A percentile compares a stretch with the other conserved stretches of the same genome.
Conservation (phyloP, 192 early-diverging fungal genomes). For the Podila minutissima region DNA sequence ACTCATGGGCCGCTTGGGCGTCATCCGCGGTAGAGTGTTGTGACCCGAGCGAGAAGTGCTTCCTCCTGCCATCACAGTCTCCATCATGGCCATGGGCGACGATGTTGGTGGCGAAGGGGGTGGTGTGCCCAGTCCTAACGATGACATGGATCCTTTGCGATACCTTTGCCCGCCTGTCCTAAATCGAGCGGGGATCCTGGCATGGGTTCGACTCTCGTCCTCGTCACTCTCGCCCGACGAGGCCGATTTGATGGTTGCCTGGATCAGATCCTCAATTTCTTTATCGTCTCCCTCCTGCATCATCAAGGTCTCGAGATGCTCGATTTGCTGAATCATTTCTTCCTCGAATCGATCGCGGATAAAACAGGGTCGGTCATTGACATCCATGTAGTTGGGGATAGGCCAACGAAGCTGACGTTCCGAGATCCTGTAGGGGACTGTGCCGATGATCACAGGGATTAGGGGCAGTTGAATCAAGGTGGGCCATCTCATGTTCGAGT, state of each 20-base stretch:
- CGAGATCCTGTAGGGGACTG: slow-evolving; percentile 29
- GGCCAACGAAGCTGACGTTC: slow-evolving; percentile 45
- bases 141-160: slow-evolving; percentile 2
- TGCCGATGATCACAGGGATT: slow-evolving; percentile 42
- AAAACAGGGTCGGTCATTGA: slow-evolving; percentile 41
- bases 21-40: slow-evolving; percentile 15
- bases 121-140: slow-evolving; percentile 28
- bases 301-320: slow-evolving; percentile 43
- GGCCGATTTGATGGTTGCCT: slow-evolving; percentile 26
- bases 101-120: slow-evolving; percentile 36
- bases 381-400: slow-evolving; percentile 42
- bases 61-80: slow-evolving; percentile 1
- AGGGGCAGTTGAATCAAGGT: slow-evolving; percentile 34
- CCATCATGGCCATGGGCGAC: slow-evolving; percentile 16
- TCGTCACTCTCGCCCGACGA: slow-evolving; percentile 44
- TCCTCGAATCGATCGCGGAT: slow-evolving; percentile 49
- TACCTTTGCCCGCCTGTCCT: slow-evolving; percentile 11
- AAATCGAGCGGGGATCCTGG: slow-evolving; percentile 29
- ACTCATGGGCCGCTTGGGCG: slow-evolving; percentile 37
- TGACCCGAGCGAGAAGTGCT: background rate
- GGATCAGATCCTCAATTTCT: slow-evolving; percentile 33
- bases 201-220: slow-evolving; percentile 16
- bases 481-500: slow-evolving; percentile 43
- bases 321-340: slow-evolving; percentile 47
- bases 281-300: slow-evolving; percentile 35